A percentile compares a stretch with the other conserved stretches of the same genome.
Conservation (phyloP, 2,329 filamentous ascomycete genomes). For the Pseudocercospora vitis region DNA sequence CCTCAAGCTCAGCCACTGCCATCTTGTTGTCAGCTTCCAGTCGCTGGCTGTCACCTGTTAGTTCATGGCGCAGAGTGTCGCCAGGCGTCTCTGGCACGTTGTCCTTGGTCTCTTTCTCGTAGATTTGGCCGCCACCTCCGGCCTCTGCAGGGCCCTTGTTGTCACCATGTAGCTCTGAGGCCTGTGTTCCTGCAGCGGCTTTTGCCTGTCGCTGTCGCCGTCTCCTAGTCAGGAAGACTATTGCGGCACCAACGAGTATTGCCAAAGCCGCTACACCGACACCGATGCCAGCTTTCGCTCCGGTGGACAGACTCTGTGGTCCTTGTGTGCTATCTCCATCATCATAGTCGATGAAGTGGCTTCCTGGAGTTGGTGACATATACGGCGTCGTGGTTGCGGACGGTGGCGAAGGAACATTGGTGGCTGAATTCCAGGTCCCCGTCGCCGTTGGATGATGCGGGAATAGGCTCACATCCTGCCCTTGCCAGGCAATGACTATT, state of each 20-base stretch:
- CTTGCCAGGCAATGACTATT: conserved; percentile 16
- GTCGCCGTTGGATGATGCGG: neutral
- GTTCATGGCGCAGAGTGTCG: neutral
- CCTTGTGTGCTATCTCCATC: neutral
- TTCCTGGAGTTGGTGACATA: neutral
- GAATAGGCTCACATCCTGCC: conserved; percentile 8
- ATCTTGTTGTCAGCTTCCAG: neutral
- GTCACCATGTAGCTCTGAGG: neutral
- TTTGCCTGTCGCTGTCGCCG: neutral
- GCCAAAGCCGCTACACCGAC: neutral
- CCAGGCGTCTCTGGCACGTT: neutral
- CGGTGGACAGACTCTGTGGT: neutral
- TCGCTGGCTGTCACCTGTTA: neutral
- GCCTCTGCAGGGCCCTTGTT: neutral
- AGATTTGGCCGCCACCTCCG: neutral
- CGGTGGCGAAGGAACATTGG: neutral
- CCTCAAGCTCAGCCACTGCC: neutral
- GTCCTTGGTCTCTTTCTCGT: neutral
- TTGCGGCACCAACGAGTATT: neutral
- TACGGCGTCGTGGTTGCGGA: neutral
- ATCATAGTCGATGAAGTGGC: neutral
- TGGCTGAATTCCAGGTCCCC: conserved; percentile 12
- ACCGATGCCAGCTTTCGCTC: neutral
- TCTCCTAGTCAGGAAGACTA: neutral
- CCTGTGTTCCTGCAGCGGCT: neutral